These are phyloP conservation scores for Talaromyces sp. DNA, from an alignment of 2,329 filamentous ascomycete genomes.

Conservation along the genomic window DNA sequence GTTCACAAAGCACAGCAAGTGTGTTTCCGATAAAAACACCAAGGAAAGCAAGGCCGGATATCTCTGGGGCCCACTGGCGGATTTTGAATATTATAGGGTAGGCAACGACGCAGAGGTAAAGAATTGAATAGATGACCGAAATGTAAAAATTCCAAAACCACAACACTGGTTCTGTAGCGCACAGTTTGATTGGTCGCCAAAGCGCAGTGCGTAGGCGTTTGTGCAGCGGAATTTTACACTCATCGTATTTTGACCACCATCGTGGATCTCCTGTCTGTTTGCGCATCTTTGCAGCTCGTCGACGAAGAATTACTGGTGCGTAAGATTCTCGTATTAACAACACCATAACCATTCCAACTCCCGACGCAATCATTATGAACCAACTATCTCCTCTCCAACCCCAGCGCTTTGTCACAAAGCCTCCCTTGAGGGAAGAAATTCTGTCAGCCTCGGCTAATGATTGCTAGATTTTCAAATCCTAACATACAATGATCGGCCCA, in stretches of 20 bases:
- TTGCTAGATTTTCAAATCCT: neutral
- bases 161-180: slow-evolving; percentile 19
- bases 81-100: slow-evolving; percentile 25
- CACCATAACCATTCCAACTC: slow-evolving; percentile 53
- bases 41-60: slow-evolving; percentile 38
- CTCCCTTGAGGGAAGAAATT: slow-evolving; percentile 41
- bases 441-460: neutral
- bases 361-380: slow-evolving; percentile 64
- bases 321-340: slow-evolving; percentile 64
- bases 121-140: slow-evolving; percentile 22
- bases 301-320: slow-evolving; percentile 58
- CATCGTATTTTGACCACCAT: slow-evolving; percentile 49
- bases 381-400: slow-evolving; percentile 81
- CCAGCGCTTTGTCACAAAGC: slow-evolving; percentile 40
- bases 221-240: neutral
- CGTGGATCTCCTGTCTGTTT: slow-evolving; percentile 59
- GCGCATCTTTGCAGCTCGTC: slow-evolving; percentile 52
- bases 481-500: slow-evolving; percentile 16
- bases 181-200: neutral
- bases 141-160: slow-evolving; percentile 23
- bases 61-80: slow-evolving; percentile 32
- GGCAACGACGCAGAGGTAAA: slow-evolving; percentile 21
- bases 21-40: slow-evolving; percentile 38
- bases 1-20: neutral
- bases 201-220: neutral